These are phyloP conservation scores for Friedmanniomyces simplex DNA, from an alignment of 495 filamentous ascomycete genomes.

Conservation along the genomic window DNA sequence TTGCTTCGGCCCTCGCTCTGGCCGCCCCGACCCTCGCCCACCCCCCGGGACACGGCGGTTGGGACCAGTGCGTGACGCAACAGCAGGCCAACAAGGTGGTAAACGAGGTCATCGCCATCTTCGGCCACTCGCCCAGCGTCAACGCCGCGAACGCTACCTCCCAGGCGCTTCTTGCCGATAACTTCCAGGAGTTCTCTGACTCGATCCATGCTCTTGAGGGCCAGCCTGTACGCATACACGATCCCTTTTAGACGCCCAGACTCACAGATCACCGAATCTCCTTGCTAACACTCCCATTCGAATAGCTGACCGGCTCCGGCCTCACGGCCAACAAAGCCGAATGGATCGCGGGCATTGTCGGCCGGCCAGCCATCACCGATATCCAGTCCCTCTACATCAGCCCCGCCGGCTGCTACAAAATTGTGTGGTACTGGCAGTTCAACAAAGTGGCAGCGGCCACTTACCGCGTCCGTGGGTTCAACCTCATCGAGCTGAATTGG, in stretches of 20 bases:
- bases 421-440: conserved; percentile 4
- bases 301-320: neutral
- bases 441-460: neutral
- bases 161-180: neutral
- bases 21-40: neutral
- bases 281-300: neutral
- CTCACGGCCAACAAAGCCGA: neutral
- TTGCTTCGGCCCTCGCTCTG: neutral
- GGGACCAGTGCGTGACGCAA: neutral
- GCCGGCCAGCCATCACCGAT: neutral
- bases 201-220: neutral
- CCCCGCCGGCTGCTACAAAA: neutral
- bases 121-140: neutral
- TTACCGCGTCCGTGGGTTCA: conserved; percentile 4
- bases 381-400: neutral
- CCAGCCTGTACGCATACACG: neutral
- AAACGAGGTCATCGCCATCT: neutral
- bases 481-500: neutral
- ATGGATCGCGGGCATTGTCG: conserved; percentile 1
- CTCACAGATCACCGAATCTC: neutral
- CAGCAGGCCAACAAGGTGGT: neutral
- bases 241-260: neutral
- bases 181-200: conserved; percentile 3
- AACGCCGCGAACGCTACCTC: neutral
- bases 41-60: neutral